phyloP scores from a whole-genome alignment of 306 rosid species.

The cucumber (Cucumis sativus) region Cucumber_9930_V3 NC_026655.2:1247001-1247500 shows the following conservation, averaged over 20 bases:
- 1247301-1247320: background rate
- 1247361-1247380: background rate
- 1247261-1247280: background rate
- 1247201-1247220: background rate
- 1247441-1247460: background rate
- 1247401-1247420: background rate
- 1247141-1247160: no score
- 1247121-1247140: no score
- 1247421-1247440: background rate
- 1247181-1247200: background rate
- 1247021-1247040: no score
- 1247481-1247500: background rate
- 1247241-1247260: background rate
- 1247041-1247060: no score
- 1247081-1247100: no score
- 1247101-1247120: no score
- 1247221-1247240: background rate
- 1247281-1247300: background rate
- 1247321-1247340: background rate
- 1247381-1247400: background rate
- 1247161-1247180: no score
- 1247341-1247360: background rate
- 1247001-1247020: no score
- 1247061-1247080: no score
- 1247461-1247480: background rate